A percentile compares a stretch with the other conserved stretches of the same genome.
These are phyloP conservation scores for Aspergillus sergii DNA, from an alignment of 2,329 filamentous ascomycete genomes.

Conservation along the genomic window DNA sequence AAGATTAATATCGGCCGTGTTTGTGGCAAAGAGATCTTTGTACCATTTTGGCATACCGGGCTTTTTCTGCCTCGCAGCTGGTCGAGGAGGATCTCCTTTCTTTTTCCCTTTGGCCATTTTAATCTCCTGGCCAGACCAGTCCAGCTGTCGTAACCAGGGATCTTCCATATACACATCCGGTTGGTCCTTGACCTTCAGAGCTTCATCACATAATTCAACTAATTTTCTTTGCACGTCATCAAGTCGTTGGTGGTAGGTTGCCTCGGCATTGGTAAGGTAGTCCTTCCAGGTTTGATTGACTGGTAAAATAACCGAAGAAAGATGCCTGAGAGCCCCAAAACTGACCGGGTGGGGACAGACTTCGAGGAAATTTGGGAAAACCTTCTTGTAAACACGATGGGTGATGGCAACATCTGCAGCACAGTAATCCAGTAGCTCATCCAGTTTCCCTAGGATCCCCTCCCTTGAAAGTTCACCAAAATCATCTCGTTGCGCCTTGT, in stretches of 20 bases:
- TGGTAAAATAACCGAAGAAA: constrained; percentile 91
- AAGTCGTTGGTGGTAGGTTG: constrained; percentile 76
- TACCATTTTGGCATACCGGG: constrained; percentile 97
- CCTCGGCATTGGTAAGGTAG: constrained; percentile 82
- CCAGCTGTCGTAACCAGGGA: constrained; percentile 88
- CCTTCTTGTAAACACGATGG: constrained; percentile 89
- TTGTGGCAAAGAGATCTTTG: constrained; percentile 80
- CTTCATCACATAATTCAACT: constrained; percentile 72
- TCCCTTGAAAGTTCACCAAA: constrained; percentile 80
- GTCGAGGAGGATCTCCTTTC: constrained; percentile 77
- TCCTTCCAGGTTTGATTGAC: constrained; percentile 85
- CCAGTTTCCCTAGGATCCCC: constrained; percentile 70
- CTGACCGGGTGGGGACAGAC: constrained; percentile 96
- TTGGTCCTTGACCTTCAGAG: constrained; percentile 71
- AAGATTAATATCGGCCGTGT: constrained; percentile 67
- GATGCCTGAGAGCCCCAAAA: constrained; percentile 87
- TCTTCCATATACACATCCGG: constrained; percentile 72
- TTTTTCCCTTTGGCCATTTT: constrained; percentile 91
- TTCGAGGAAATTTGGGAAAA: constrained; percentile 85
- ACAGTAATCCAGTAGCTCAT: constrained; percentile 89
- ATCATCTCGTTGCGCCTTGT: constrained; percentile 83
- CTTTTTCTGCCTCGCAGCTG: constrained; percentile 82
- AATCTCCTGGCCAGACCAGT: constrained; percentile 93
- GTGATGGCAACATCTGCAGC: constrained; percentile 92
- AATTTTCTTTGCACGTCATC: constrained; percentile 78